A percentile compares a stretch with the other conserved stretches of the same genome.
Conservation (phyloP, 2,329 filamentous ascomycete genomes). For the Monosporascus ibericus region DNA sequence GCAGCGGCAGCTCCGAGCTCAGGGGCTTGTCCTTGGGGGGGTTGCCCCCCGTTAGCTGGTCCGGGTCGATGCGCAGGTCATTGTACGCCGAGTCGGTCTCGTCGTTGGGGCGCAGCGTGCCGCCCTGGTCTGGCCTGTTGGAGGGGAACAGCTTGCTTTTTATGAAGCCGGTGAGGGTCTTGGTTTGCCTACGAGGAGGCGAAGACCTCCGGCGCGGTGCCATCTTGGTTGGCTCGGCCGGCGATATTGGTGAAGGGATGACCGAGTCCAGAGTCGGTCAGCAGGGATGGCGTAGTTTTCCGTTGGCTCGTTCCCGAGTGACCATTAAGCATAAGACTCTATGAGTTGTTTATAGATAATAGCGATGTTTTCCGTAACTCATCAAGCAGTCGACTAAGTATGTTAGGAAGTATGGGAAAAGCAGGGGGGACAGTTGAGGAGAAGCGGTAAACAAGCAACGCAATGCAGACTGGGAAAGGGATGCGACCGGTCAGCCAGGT, state of each 20-base stretch:
- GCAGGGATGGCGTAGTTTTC: neutral
- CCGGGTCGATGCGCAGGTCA: slow-evolving; percentile 16
- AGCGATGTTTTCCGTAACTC: too few relatives aligned
- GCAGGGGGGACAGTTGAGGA: neutral
- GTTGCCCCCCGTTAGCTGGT: slow-evolving; percentile 22
- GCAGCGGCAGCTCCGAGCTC: too few relatives aligned
- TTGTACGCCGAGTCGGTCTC: slow-evolving; percentile 17
- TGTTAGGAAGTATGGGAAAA: neutral
- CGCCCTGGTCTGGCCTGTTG: slow-evolving; percentile 43
- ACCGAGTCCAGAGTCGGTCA: neutral
- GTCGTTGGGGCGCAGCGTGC: slow-evolving; percentile 32
- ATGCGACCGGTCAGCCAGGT: too few relatives aligned
- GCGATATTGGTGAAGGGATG: neutral
- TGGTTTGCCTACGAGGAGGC: slow-evolving; percentile 11
- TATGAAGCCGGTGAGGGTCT: slow-evolving; percentile 34
- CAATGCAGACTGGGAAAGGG: too few relatives aligned
- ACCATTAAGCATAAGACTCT: too few relatives aligned
- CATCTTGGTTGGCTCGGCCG: neutral
- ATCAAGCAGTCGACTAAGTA: neutral
- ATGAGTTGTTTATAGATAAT: too few relatives aligned
- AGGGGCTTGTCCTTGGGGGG: slow-evolving; percentile 15
- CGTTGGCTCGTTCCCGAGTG: neutral
- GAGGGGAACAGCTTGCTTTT: slow-evolving; percentile 39
- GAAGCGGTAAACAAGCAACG: neutral
- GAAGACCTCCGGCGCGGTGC: neutral